Evolutionary conservation across 768 basidiomycete species (phyloP).

Genomic region (Trametes coccinea): DNA sequence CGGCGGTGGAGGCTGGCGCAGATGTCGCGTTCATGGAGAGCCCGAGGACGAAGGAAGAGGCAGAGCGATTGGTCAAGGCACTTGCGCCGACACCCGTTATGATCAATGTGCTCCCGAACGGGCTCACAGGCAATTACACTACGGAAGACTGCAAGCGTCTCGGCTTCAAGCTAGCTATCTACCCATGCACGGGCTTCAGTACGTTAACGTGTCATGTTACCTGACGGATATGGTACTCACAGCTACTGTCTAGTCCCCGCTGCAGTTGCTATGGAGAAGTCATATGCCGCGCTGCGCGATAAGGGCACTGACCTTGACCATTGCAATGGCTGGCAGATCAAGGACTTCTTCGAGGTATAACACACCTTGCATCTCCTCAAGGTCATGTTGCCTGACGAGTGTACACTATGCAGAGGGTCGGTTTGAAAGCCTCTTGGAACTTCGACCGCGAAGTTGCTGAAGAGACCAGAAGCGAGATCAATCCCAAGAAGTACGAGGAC

Average conservation of each 20-base stretch:
- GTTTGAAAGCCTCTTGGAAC: slow-evolving; percentile 25
- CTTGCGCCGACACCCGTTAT: slow-evolving; percentile 29
- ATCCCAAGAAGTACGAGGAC: slow-evolving; percentile 29
- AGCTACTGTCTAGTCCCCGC: slow-evolving; percentile 20
- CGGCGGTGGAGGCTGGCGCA: slow-evolving; percentile 27
- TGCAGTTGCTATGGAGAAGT: slow-evolving; percentile 29
- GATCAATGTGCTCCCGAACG: slow-evolving; percentile 33
- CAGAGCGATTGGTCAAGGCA: slow-evolving; percentile 28
- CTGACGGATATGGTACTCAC: background rate
- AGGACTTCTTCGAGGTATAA: slow-evolving; percentile 31
- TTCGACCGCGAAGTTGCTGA: slow-evolving; percentile 26
- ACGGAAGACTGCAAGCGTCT: slow-evolving; percentile 28
- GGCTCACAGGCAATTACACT: slow-evolving; percentile 29
- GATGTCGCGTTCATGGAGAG: slow-evolving; percentile 33
- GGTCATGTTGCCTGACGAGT: background rate
- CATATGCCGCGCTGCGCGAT: slow-evolving; percentile 26
- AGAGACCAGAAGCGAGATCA: slow-evolving; percentile 19
- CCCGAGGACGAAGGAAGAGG: slow-evolving; percentile 30
- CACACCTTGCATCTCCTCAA: background rate
- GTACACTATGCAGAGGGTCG: slow-evolving; percentile 21
- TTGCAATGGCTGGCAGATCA: slow-evolving; percentile 29
- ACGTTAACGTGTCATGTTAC: background rate
- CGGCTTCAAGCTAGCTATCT: slow-evolving; percentile 31
- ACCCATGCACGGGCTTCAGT: slow-evolving; percentile 31
- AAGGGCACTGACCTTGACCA: slow-evolving; percentile 27